Evolutionary conservation across 164 flowering plant species (phyloP), one percentile per base, ranked within the genome.

Genomic region (Vitis riparia): DNA sequence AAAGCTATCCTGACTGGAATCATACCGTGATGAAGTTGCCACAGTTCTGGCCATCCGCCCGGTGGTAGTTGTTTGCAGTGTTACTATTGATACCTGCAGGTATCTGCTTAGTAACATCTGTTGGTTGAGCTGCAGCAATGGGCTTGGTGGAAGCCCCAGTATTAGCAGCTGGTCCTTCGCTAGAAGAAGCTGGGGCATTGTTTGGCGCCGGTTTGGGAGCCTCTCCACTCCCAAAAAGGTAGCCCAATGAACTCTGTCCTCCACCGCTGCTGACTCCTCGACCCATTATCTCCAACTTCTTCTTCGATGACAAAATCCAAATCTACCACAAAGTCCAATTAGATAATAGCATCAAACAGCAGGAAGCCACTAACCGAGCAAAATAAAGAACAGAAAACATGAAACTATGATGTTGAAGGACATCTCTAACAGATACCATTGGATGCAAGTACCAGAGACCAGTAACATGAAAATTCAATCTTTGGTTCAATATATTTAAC

Each of bases 211-310:
- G 78, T 61, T 84, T 86, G 51, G 91, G 94, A 47, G 86, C 88
- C 76, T 89, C 93, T 67, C 88, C 91, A 75, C 77, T 77, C 3
- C 94, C 89, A 78, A 89, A 89, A 48, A 89, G 80, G 79, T 89
- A 89, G 19, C 89, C 90, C 80, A 89, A 71, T 47, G 94, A 89
- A 74, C 92, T 89, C 83, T 89, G 94, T 23, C 94, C 94, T n/a
- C 94, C 94, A 68, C 94, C 94, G 11, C 82, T 69, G 80, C 94
- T 89, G 30, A 83, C 89, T 75, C 94, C 94, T 70, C 94, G 94
- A 67, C 88, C 87, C 94, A 89, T 89, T 23, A n/a, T 78, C 65
- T 59, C 66, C 51, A 1, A n/a, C 30, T 63, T 65, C 30, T 63
- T 65, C 47, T 60, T 47, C 11, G 64, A 53, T 2, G 14, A 56